Conservation (phyloP, 495 filamentous ascomycete species). For the Lasiosphaeria ovina region DNA sequence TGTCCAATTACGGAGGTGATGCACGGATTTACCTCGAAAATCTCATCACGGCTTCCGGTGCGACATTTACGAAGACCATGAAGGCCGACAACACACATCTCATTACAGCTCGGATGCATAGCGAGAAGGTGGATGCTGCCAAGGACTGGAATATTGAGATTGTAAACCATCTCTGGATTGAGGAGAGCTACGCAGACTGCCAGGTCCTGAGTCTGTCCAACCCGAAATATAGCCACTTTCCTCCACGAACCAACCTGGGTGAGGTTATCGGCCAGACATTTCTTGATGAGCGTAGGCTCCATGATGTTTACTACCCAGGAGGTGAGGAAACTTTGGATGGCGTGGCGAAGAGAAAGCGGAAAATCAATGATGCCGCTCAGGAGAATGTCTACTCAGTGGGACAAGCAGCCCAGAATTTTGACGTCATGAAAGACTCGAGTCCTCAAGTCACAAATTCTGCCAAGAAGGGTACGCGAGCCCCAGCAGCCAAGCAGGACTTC, state of each 20-base stretch:
- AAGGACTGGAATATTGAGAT: constrained; percentile 88
- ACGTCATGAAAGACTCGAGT: constrained; percentile 24
- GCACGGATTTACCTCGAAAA: constrained; percentile 92
- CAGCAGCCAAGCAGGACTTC: constrained; percentile 24
- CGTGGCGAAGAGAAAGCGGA: constrained; percentile 41
- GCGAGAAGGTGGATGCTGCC: constrained; percentile 90
- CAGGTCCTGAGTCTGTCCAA: constrained; percentile 64
- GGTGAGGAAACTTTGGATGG: constrained; percentile 30
- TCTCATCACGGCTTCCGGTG: constrained; percentile 77
- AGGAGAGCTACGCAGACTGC: constrained; percentile 93
- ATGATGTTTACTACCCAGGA: constrained; percentile 40
- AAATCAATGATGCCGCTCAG: constrained; percentile 36
- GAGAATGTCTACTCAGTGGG: constrained; percentile 35
- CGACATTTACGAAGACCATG: constrained; percentile 86
- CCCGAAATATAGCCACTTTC: constrained; percentile 76
- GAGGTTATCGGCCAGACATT: constrained; percentile 87
- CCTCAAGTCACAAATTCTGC: constrained; percentile 8
- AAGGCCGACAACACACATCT: constrained; percentile 93
- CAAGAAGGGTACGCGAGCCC: constrained; percentile 11
- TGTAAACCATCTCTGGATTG: constrained; percentile 94
- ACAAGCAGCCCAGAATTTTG: constrained; percentile 32
- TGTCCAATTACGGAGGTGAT: constrained; percentile 96
- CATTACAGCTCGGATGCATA: constrained; percentile 80
- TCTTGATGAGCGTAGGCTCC: constrained; percentile 39
- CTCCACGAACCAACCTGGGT: constrained; percentile 81